Percentiles rank a stretch among this genome's conserved stretches.
phyloP scores from a whole-genome alignment of 345 rosid genomes.

The rapeseed (Brassica napus) region Da-Ae NC_063439.1:1798501-1799000 shows the following conservation, averaged over 20 bases:
- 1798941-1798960: background rate
- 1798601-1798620: background rate
- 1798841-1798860: background rate
- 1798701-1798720: background rate
- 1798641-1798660: background rate
- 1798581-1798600: background rate
- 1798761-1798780: slow-evolving; percentile 17
- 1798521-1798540: slow-evolving; percentile 24
- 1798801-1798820: background rate
- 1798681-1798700: background rate
- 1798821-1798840: background rate
- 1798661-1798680: background rate
- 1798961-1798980: background rate
- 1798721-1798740: background rate
- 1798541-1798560: background rate
- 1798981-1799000: no score
- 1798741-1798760: background rate
- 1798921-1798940: background rate
- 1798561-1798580: background rate
- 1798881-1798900: background rate
- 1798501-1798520: background rate
- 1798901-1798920: background rate
- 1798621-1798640: background rate
- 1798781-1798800: slow-evolving; percentile 1
- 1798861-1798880: background rate